Evolutionary conservation across 2,329 filamentous ascomycete species (phyloP).

Genomic region (Aspergillus sp.): DNA sequence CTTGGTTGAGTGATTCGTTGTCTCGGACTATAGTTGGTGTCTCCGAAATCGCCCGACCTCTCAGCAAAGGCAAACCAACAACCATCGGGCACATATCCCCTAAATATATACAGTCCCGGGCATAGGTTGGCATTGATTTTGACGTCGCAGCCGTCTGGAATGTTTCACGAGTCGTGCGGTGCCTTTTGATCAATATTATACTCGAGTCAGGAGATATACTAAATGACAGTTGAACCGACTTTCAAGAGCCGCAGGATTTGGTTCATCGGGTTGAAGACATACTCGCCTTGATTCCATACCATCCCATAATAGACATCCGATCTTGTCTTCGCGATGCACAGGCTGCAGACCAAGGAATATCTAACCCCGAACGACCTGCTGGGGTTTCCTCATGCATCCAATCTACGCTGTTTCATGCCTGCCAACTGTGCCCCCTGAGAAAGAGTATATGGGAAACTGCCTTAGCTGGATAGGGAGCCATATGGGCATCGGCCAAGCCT

Average conservation of each 20-base stretch:
- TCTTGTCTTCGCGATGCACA: neutral
- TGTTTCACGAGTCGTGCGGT: slow-evolving; percentile 1
- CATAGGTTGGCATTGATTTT: neutral
- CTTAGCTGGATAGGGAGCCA: slow-evolving; percentile 1
- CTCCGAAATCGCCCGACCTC: too few relatives aligned
- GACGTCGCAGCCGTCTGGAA: neutral
- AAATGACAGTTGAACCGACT: neutral
- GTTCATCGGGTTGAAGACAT: neutral
- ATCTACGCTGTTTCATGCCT: neutral
- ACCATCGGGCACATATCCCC: neutral
- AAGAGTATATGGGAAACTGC: slow-evolving; percentile 1
- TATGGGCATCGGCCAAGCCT: slow-evolving; percentile 4
- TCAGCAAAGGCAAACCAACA: too few relatives aligned
- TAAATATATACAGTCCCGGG: accelerated
- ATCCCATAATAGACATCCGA: neutral
- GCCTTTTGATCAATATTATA: slow-evolving; percentile 2
- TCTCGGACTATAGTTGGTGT: too few relatives aligned
- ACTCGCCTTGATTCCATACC: slow-evolving; percentile 1
- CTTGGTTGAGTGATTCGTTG: neutral
- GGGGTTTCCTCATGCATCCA: slow-evolving; percentile 4
- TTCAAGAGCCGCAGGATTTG: neutral
- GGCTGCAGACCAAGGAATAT: too few relatives aligned
- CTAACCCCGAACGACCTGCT: neutral
- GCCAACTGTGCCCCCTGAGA: neutral
- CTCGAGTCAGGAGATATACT: neutral